Evolutionary conservation across 257 asterid species (phyloP), one percentile per base, ranked within the genome.

Genomic region (Salvia splendens): DNA sequence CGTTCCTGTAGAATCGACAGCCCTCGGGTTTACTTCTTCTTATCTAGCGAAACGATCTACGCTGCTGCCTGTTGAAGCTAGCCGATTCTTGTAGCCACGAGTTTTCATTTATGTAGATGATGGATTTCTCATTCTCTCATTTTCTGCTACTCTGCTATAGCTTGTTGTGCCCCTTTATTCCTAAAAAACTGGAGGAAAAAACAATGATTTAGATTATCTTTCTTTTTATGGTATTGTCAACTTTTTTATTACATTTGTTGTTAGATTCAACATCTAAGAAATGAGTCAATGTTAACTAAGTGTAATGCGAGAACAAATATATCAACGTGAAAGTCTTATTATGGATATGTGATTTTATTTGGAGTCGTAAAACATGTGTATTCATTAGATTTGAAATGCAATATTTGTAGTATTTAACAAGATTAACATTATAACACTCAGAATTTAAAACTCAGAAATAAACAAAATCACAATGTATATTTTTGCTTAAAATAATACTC

Each of bases 1-100:
- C 98, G 3, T 92, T 92, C 84, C 89, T 94, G 80, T 94, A 87
- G 88, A 81, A 11, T 68, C 33, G 33, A 40, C 48, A 33, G 6
- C 11, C 64, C 52, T 49, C 5, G 12, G 50, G 65, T 72, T 50
- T 60, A 7, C 75, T 55, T 61, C 14, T 59, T 17, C 7, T 57
- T 17, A 4, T 36, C 12, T 52, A 47, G 53, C 17, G 2, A 20
- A 52, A 65, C 10, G 42, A 46, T 30, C 63, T 32, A 17, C 10
- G 1, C 51, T 12, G 35, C 28, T 11, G n/a, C 61, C 12, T 40
- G 46, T 61, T 32, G 71, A 16, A 57, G 49, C 64, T 20, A 9
- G 68, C 59, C 62, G 20, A 52, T 73, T 84, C 51, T 64, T 55
- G 62, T 42, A 45, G 38, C 5, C 6, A 32, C 6, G 45, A 14